Base-by-base conservation (phyloP, 257 asterid species). In the Ilex asprella region DNA sequence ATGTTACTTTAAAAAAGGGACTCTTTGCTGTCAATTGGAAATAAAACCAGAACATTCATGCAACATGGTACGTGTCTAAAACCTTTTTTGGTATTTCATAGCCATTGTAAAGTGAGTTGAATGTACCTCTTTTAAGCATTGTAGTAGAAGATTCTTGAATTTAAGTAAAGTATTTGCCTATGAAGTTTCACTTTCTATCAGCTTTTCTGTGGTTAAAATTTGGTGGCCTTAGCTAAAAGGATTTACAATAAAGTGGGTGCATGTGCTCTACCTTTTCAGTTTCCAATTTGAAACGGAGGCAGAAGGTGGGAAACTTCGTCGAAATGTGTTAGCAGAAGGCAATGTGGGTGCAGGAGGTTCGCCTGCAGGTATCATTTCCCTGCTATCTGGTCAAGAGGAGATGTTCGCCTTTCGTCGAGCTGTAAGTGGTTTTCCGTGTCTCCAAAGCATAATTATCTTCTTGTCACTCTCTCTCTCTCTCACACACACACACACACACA, bases 321-420 rank as follows among this genome's bases (percentile, higher is more conserved):
- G 88, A 75, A 96, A 92, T 74, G 99, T 92, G 72, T 68, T 83
- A 60, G 78, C 99, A 16, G 82, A 86, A 76, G 99, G 95, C 63
- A 74, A 63, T 46, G 85, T 85, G 79, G 75, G 99, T 61, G 68
- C 86, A 16, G 87, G 85, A 46, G 97, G 89, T 68, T 54, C 94
- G 13, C 75, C 96, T 14, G 30, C 81, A 6, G 89, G 95, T 29
- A 89, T 92, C 63, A 74, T 82, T 60, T 86, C 97, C 69, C 74
- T 86, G 73, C 69, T 89, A 30, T 89, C 97, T 21, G 95, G 89
- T 66, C 84, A 87, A 82, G 99, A 92, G 76, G 99, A 92, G 78
- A 80, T 75, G 86, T 92, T 92, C 61, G 97, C 99, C 49, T 92
- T 92, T 68, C 86, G 77, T 68, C 84, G 99, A 82, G 99, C 99